These are phyloP conservation scores for Boletellus emodensis DNA, from an alignment of 768 basidiomycete species.

Conservation along the genomic window DNA sequence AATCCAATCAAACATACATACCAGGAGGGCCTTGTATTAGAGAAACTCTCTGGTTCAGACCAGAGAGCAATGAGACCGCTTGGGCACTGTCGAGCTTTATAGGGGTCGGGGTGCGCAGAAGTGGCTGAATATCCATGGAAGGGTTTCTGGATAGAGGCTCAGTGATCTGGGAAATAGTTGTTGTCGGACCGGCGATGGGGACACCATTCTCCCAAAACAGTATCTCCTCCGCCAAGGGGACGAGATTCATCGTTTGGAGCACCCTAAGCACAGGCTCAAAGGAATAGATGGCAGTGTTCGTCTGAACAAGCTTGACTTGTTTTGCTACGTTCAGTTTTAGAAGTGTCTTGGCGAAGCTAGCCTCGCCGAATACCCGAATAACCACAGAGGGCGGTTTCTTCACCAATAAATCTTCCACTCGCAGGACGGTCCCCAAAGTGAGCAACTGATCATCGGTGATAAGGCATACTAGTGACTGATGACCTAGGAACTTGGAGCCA, in stretches of 20 bases:
- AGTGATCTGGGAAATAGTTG: constrained; percentile 23
- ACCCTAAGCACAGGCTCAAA: constrained; percentile 60
- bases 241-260: constrained; percentile 41
- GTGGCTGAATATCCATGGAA: constrained; percentile 35
- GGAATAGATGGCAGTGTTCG: constrained; percentile 59
- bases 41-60: constrained; percentile 53
- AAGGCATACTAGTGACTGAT: constrained; percentile 54
- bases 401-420: constrained; percentile 51
- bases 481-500: constrained; percentile 39
- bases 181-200: constrained; percentile 8
- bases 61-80: constrained; percentile 40
- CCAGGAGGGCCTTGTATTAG: constrained; percentile 73
- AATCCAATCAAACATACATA: constrained; percentile 26
- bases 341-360: constrained; percentile 38
- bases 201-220: constrained; percentile 46
- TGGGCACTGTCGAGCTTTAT: constrained; percentile 54
- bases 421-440: constrained; percentile 49
- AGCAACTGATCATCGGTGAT: constrained; percentile 45
- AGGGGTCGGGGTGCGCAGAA: constrained; percentile 36
- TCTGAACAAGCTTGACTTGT: constrained; percentile 46
- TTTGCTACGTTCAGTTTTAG: constrained; percentile 34
- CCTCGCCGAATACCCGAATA: constrained; percentile 48
- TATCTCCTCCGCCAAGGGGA: constrained; percentile 51
- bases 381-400: constrained; percentile 47
- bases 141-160: constrained; percentile 30